Conservation (phyloP, 2,329 filamentous ascomycete genomes). For the Alternaria metachromatica region DNA sequence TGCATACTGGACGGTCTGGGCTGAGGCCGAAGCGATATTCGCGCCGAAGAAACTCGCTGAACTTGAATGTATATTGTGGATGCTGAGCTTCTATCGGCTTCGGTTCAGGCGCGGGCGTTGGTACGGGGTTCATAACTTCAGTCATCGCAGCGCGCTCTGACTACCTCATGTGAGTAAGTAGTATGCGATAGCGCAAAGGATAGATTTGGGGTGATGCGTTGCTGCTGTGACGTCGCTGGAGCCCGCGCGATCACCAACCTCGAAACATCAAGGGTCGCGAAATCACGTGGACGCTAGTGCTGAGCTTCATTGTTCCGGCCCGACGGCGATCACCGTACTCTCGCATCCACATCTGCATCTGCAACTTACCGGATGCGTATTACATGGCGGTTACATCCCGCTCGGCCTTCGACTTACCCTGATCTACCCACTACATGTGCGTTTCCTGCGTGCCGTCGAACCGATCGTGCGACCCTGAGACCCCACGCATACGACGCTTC, state of each 20-base stretch:
- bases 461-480: conserved; percentile 10
- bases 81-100: conserved; percentile 35
- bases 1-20: conserved; percentile 74
- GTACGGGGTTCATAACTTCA: conserved; percentile 37
- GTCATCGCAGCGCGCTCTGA: conserved; percentile 29
- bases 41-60: conserved; percentile 81
- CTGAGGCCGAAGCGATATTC: conserved; percentile 86
- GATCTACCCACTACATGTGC: conserved; percentile 1
- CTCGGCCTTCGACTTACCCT: background rate
- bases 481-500: conserved; percentile 1
- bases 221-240: background rate
- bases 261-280: background rate
- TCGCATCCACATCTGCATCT: conserved; percentile 2
- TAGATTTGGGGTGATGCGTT: background rate
- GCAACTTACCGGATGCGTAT: conserved; percentile 9
- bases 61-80: conserved; percentile 73
- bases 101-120: conserved; percentile 27
- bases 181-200: background rate
- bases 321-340: background rate
- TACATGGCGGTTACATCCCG: conserved; percentile 1
- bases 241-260: background rate
- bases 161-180: background rate
- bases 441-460: conserved; percentile 16
- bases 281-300: conserved; percentile 8
- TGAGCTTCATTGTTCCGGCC: background rate